phyloP scores from a whole-genome alignment of 805 yeast species.

The Candida morakotiae region DNA sequence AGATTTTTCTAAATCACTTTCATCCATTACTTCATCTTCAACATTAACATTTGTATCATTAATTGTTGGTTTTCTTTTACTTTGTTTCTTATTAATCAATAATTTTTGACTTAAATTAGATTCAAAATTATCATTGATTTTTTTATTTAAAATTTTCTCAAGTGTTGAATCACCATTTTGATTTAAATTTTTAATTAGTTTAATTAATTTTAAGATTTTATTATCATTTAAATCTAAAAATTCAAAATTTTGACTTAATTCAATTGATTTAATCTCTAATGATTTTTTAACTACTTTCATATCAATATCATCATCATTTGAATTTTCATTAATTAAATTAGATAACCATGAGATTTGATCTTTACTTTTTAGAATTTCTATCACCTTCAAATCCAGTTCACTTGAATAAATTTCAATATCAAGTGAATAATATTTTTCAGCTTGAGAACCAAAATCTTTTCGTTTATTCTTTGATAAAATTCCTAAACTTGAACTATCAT shows the following conservation, averaged over 20 bases:
- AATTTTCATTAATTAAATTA: conserved; percentile 5
- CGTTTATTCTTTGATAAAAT: conserved; percentile 43
- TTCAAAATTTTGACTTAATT: conserved; percentile 8
- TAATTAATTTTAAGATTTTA: conserved; percentile 8
- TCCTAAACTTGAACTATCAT: conserved; percentile 16
- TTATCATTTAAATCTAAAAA: conserved; percentile 6
- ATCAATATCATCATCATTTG: background rate
- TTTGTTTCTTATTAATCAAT: conserved; percentile 3
- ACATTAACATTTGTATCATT: conserved; percentile 12
- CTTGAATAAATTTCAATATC: conserved; percentile 58
- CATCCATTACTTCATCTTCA: conserved; percentile 16
- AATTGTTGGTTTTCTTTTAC: conserved; percentile 15
- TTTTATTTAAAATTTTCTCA: conserved; percentile 4
- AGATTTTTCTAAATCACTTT: conserved; percentile 22
- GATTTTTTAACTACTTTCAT: conserved; percentile 1
- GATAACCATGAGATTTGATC: conserved; percentile 19
- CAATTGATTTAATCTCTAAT: conserved; percentile 7
- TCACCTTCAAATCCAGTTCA: conserved; percentile 39
- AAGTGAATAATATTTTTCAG: conserved; percentile 64
- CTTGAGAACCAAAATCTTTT: conserved; percentile 68
- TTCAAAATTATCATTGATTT: conserved; percentile 10
- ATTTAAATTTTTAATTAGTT: conserved; percentile 1
- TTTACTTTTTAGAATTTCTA: conserved; percentile 15
- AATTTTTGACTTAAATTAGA: conserved; percentile 2
- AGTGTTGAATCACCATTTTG: conserved; percentile 1